Conservation (phyloP, 371 early-diverging fungal species). For the Catenaria anguillulae region DNA sequence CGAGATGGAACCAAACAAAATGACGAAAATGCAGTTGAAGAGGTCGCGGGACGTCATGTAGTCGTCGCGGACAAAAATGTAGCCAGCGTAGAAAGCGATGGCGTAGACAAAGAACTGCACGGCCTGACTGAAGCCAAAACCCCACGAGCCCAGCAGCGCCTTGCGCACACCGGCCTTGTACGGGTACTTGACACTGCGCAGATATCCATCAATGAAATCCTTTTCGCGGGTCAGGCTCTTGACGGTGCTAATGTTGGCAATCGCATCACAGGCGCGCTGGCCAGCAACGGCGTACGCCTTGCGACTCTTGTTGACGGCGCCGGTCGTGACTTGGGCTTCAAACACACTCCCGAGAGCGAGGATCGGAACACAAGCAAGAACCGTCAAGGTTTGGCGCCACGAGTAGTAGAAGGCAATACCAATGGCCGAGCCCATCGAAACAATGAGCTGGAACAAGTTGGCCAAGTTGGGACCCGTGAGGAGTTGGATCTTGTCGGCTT, state of each 20-base stretch:
- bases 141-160: neutral
- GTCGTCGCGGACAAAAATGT: conserved; percentile 30
- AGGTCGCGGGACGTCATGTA: conserved; percentile 31
- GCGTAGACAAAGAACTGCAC: neutral
- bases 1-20: conserved; percentile 14
- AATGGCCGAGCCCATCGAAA: conserved; percentile 77
- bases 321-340: conserved; percentile 26
- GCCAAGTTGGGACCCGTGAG: conserved; percentile 61
- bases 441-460: conserved; percentile 54
- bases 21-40: conserved; percentile 11
- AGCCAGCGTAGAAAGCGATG: conserved; percentile 30
- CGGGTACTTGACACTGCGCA: neutral
- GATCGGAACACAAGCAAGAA: conserved; percentile 64
- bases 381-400: conserved; percentile 52
- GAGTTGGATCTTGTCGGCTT: conserved; percentile 54
- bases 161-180: neutral
- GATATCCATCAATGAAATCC: neutral
- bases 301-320: conserved; percentile 32
- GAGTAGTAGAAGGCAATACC: conserved; percentile 54
- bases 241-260: conserved; percentile 6
- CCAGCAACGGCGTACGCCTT: conserved; percentile 26
- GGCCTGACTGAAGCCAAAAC: neutral
- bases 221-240: conserved; percentile 4
- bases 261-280: conserved; percentile 8
- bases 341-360: conserved; percentile 46